Evolutionary conservation across 345 rosid species (phyloP), one percentile per base, ranked within the genome.

Genomic region (Eucalyptus sp.): DNA sequence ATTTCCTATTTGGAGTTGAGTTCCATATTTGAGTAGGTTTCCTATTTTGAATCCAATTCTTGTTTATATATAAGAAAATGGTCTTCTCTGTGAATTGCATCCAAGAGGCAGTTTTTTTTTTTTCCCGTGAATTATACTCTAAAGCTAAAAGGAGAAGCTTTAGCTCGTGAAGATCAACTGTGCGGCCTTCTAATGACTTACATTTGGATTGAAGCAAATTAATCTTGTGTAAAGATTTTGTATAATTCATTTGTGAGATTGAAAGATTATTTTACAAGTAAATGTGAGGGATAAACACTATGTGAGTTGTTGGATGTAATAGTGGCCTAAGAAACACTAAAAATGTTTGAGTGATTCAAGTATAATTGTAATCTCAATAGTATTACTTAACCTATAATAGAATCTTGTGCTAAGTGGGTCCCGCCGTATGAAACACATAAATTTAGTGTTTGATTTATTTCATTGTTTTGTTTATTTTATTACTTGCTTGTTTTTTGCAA

Each of bases 361-460:
- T 64, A 7, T 64, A 31, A 3, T 64, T 64, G 20, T 64, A 64
- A 64, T 64, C 10, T 64, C 37, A 27, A 64, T 13, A 27, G 37
- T 64, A 64, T n/a, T 31, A 7, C n/a, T 29, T 64, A 64, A 64
- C 76, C 37, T n/a, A 64, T n/a, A 14, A 16, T 64, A 64, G 10
- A 64, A 62, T 62, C 9, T 27, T 64, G 37, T 64, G 37, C 9
- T 64, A 7, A 64, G 76, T 64, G n/a, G 17, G 3, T 64, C 4
- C 76, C 10, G n/a, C 3, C 2, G 2, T 4, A 8, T 6, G 17
- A 62, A 62, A 27, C 1, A 7, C 17, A 2, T 64, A n/a, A 14
- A 64, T 64, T n/a, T n/a, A 64, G 10, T 7, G 5, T n/a, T 4
- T 1, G 10, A 64, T 64, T 64, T 64, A 7, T 64, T 64, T 64